Evolutionary conservation across 257 asterid species (phyloP).

Genomic region (Fraxinus pennsylvanica): DNA sequence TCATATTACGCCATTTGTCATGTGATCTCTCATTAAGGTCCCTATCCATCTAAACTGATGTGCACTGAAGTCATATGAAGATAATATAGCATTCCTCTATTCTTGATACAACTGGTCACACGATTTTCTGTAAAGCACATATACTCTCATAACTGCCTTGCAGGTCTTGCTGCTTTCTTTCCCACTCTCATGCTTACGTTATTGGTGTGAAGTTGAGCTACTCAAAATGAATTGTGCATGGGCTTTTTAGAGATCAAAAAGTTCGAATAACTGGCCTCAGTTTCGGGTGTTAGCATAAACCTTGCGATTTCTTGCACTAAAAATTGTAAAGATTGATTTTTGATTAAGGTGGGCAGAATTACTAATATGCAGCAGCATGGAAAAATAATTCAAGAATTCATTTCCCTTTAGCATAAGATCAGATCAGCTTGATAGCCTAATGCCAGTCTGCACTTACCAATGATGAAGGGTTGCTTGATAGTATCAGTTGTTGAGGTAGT

Average conservation of each 20-base stretch:
- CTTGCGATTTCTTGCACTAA: neutral
- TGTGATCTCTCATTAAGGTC: neutral
- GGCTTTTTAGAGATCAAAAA: neutral
- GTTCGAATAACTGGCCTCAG: neutral
- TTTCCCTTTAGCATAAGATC: neutral
- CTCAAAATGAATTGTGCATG: neutral
- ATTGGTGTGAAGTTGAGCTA: neutral
- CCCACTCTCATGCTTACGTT: neutral
- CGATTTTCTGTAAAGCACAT: neutral
- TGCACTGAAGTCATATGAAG: neutral
- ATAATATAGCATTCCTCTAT: neutral
- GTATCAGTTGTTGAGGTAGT: constrained; percentile 56
- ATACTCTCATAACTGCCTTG: neutral
- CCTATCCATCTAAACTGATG: neutral
- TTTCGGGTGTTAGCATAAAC: neutral
- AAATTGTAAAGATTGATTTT: neutral
- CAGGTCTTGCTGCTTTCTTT: neutral
- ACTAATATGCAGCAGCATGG: neutral
- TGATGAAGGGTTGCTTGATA: constrained; percentile 83
- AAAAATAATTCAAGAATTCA: constrained; percentile 16
- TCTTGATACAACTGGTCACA: neutral
- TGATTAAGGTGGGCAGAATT: neutral
- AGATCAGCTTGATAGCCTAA: neutral
- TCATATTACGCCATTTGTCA: neutral
- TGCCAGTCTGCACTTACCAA: constrained; percentile 51